These are phyloP conservation scores for Triglochin maritima DNA, from an alignment of 106 monocot species.

Conservation along the genomic window DNA sequence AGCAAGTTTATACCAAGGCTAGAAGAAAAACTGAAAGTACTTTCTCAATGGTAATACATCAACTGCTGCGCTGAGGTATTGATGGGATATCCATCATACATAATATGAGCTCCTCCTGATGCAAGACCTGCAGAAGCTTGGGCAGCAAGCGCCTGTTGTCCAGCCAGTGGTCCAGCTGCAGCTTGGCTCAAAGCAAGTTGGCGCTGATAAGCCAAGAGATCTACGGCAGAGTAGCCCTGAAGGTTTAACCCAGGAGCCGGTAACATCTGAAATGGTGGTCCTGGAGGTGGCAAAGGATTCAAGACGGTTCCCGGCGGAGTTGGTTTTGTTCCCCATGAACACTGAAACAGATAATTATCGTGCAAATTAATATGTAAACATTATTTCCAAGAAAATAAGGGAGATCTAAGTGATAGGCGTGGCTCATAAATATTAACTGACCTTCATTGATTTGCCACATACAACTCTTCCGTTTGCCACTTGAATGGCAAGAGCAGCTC, in stretches of 20 bases:
- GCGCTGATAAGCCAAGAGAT: slow-evolving; percentile 61
- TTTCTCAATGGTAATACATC: slow-evolving; percentile 52
- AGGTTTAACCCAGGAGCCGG: slow-evolving; percentile 20
- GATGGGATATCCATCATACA: slow-evolving; percentile 50
- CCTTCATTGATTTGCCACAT: slow-evolving; percentile 69
- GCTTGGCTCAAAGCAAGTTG: slow-evolving; percentile 42
- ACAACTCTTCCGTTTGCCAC: slow-evolving; percentile 59
- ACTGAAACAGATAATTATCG: slow-evolving; percentile 20
- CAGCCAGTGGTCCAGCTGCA: slow-evolving; percentile 35
- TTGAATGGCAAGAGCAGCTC: slow-evolving; percentile 70
- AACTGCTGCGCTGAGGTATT: slow-evolving; percentile 49
- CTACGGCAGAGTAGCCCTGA: slow-evolving; percentile 37
- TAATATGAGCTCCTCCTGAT: slow-evolving; percentile 33
- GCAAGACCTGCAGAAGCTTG: slow-evolving; percentile 31
- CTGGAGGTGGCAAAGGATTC: slow-evolving; percentile 57
- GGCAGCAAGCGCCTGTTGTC: slow-evolving; percentile 38
- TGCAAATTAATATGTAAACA: neutral
- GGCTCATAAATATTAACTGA: slow-evolving; percentile 5
- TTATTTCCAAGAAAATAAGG: neutral
- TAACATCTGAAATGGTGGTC: slow-evolving; percentile 30
- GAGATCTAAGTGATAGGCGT: neutral
- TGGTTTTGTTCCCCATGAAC: slow-evolving; percentile 72
- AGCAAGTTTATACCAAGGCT: too few relatives aligned
- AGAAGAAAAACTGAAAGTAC: too few relatives aligned
- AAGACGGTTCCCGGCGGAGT: slow-evolving; percentile 52